phyloP scores from a whole-genome alignment of 306 rosid species.

The Carpinus viminea region DNA sequence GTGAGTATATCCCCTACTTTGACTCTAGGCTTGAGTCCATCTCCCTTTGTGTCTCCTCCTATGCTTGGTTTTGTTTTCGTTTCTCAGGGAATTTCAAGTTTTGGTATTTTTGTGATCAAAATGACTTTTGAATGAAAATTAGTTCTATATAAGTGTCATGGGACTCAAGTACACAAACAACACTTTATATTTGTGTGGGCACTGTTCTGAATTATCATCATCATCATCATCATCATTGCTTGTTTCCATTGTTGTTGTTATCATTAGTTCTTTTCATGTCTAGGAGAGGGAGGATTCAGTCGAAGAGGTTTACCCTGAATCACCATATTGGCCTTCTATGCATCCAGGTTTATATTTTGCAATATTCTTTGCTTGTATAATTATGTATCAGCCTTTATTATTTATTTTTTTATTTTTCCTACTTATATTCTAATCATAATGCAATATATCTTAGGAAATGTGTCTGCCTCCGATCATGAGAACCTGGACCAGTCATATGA shows the following conservation, averaged over 20 bases:
- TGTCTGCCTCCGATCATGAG: conserved; percentile 53
- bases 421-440: conserved; percentile 19
- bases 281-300: conserved; percentile 55
- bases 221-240: not conserved
- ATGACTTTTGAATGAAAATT: not conserved
- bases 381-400: not conserved
- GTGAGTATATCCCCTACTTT: too few relatives aligned
- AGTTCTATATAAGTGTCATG: not conserved
- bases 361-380: conserved; percentile 5
- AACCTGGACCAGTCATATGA: conserved; percentile 61
- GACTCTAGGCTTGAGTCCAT: not conserved
- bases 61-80: not conserved
- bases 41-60: conserved; percentile 1
- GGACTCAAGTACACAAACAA: conserved; percentile 13
- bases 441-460: conserved; percentile 45
- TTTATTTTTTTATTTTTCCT: conserved; percentile 2
- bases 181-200: not conserved
- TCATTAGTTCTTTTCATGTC: conserved; percentile 20
- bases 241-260: conserved; percentile 13
- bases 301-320: conserved; percentile 42
- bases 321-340: conserved; percentile 50
- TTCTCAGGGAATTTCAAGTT: not conserved
- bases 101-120: not conserved
- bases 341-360: conserved; percentile 54
- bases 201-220: not conserved